Percentiles rank a stretch among this genome's conserved stretches.
Conservation (phyloP, 2,329 filamentous ascomycete species). For the Alternaria conjuncta region DNA sequence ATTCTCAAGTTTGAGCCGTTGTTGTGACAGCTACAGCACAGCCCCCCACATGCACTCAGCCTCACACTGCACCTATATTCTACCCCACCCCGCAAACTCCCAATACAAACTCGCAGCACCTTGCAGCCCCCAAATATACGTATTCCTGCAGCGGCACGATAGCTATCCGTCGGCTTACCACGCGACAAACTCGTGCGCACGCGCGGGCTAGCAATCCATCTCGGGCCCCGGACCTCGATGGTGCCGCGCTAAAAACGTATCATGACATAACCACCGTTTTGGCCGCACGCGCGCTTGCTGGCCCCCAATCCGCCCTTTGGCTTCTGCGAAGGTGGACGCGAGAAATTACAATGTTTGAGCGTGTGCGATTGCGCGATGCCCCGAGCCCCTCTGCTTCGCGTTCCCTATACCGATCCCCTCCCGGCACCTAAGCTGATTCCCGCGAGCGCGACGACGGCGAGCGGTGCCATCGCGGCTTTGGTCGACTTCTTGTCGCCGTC, state of each 20-base stretch:
- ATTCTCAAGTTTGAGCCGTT: neutral
- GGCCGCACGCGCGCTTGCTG: neutral
- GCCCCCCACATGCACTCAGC: conserved; percentile 1
- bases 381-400: conserved; percentile 68
- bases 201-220: neutral
- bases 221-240: neutral
- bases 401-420: conserved; percentile 87
- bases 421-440: conserved; percentile 79
- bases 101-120: neutral
- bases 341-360: conserved; percentile 15
- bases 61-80: neutral
- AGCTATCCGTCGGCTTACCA: conserved; percentile 7
- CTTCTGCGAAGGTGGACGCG: neutral
- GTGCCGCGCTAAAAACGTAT: conserved; percentile 9
- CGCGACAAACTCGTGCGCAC: conserved; percentile 11
- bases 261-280: conserved; percentile 19
- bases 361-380: conserved; percentile 55
- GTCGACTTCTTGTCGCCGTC: conserved; percentile 72
- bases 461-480: conserved; percentile 79
- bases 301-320: neutral
- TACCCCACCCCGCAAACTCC: conserved; percentile 2
- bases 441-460: conserved; percentile 69
- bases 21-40: conserved; percentile 1
- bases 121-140: conserved; percentile 18
- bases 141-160: conserved; percentile 9